Evolutionary conservation across 768 basidiomycete genomes (phyloP), one percentile per base, ranked within the genome.

Genomic region (Serpula lacrymans): DNA sequence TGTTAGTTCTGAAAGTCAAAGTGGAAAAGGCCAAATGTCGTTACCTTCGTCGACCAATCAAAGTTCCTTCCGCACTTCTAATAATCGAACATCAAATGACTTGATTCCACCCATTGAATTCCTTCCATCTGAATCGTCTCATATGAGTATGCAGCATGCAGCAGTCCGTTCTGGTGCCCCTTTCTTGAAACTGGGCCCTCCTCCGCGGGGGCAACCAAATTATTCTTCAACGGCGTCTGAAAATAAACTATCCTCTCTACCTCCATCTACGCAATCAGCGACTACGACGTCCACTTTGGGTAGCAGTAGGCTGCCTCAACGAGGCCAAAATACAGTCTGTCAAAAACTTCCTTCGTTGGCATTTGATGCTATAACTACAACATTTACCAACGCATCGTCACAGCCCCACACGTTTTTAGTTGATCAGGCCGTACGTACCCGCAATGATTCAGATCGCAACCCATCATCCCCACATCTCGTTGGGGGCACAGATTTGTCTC

Each of bases 61-160:
- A 17, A 18, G 27, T 11, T 16, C 12, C 18, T 14, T 9, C 16
- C 31, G 22, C 42, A 22, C 12, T 22, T 7, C 18, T 39, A 20
- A 45, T n/a, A 31, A 37, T 46, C 8, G n/a, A 8, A 2, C 13
- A 2, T n/a, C 21, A 10, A 10, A 8, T n/a, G 20, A 21, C 30
- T 50, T 62, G 28, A 62, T 62, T 23, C 62, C 59, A 25, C 60
- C 60, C n/a, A 62, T 64, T 18, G 59, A 55, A 41, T 29, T 60
- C 26, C 30, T 64, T 16, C 34, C 43, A n/a, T 22, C 40, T 8
- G 57, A 57, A 22, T 55, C 59, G 17, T 22, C n/a, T n/a, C n/a
- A n/a, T n/a, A 26, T 34, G 17, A 4, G 12, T 6, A 33, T 2
- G 34, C 45, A 8, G 43, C 58, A 12, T 14, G n/a, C n/a, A n/a